Base-by-base conservation (phyloP, 805 yeast species). In the Candida insectorum region DNA sequence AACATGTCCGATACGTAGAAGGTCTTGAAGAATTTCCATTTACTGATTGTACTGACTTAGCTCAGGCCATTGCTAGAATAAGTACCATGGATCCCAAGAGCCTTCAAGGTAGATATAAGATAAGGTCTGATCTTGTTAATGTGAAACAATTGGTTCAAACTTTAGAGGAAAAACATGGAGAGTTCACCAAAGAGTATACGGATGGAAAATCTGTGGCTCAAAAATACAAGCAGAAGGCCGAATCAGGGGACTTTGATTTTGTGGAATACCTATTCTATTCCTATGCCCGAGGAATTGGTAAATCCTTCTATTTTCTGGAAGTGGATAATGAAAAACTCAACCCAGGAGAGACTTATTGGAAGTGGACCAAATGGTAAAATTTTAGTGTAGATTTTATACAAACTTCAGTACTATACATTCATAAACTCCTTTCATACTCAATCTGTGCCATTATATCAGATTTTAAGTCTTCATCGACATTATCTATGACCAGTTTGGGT, bases 381-480 rank as follows among this genome's bases (percentile, higher is more conserved):
- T n/a, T n/a, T n/a, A n/a, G n/a, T n/a, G n/a, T n/a, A n/a, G n/a
- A n/a, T n/a, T n/a, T n/a, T n/a, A n/a, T n/a, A n/a, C n/a, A n/a
- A n/a, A n/a, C n/a, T n/a, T n/a, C n/a, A 20, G 23, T 8, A 20
- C 10, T 20, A 20, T 11, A 20, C 8, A 8, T 11, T 20, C 23
- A 20, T 8, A 20, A 20, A 20, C 11, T 11, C 34, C 37, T 50
- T 57, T 80, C 87, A 32, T 63, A 65, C 20, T 54, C 51, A 45
- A 77, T 80, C 53, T 84, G 94, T 27, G 68, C 69, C 31, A 73
- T 45, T 34, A 86, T 81, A 1, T 87, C 93, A 17, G 57, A 47
- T 47, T 65, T 71, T 1, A 75, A 65, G 6, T 77, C 80, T 22
- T 75, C 81, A 41, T 71, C 77, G 15, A 73, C 47, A 18, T 65